A percentile compares a stretch with the other conserved stretches of the same genome.
Evolutionary conservation across 129 eudicot genomes (phyloP).

Genomic region (Daucus carota): DH1_v3.0 NC_030384.2:34868001-34868500

Average conservation of each 20-base stretch:
- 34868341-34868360: not conserved
- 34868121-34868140: not conserved
- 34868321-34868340: not conserved
- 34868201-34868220: not conserved
- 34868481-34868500: not conserved
- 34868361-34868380: not conserved
- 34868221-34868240: not conserved
- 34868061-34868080: not conserved
- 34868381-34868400: not conserved
- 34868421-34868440: not conserved
- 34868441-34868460: not conserved
- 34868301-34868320: not conserved
- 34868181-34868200: not conserved
- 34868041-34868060: not conserved
- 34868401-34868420: not conserved
- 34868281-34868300: not conserved
- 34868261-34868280: not conserved
- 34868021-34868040: slow-evolving; percentile 29
- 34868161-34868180: not conserved
- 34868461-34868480: not conserved
- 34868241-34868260: not conserved
- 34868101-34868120: not conserved
- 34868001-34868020: slow-evolving; percentile 41
- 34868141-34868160: not conserved
- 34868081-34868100: not conserved